phyloP scores from a whole-genome alignment of 192 early-diverging fungal genomes.

The Chytriomyces hyalinus region DNA sequence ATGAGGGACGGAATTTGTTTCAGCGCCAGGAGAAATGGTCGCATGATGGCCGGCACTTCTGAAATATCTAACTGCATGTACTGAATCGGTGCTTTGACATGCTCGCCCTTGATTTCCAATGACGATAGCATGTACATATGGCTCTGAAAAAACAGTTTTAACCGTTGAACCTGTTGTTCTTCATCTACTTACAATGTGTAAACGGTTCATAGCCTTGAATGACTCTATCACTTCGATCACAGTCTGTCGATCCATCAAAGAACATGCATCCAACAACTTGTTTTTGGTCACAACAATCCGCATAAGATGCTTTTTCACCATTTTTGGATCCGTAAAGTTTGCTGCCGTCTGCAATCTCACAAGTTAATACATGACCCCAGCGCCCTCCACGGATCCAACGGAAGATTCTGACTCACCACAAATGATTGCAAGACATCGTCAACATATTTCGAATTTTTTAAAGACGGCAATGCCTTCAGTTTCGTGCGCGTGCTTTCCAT shows the following conservation, averaged over 20 bases:
- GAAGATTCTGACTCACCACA: not conserved
- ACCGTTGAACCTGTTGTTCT: not conserved
- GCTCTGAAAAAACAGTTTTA: not conserved
- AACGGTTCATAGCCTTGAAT: not conserved
- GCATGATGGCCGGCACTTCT: not conserved
- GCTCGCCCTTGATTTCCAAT: not conserved
- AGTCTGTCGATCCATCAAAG: not conserved
- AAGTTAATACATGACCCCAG: not conserved
- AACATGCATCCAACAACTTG: slow-evolving; percentile 14
- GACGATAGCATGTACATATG: not conserved
- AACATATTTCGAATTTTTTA: slow-evolving; percentile 15
- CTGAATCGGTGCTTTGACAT: not conserved
- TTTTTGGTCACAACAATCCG: not conserved
- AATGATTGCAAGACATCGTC: slow-evolving; percentile 23
- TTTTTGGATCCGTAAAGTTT: not conserved
- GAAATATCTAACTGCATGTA: not conserved
- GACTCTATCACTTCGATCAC: slow-evolving; percentile 3
- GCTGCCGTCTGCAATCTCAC: not conserved
- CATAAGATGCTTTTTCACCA: slow-evolving; percentile 6
- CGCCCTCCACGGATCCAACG: not conserved
- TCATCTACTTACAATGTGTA: slow-evolving; percentile 6
- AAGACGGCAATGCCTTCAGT: slow-evolving; percentile 3
- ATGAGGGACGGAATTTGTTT: not conserved
- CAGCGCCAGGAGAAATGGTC: not conserved
- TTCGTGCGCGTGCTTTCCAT: not conserved